Base-by-base conservation (phyloP, 768 basidiomycete species). In the Pleurotus djamor region DNA sequence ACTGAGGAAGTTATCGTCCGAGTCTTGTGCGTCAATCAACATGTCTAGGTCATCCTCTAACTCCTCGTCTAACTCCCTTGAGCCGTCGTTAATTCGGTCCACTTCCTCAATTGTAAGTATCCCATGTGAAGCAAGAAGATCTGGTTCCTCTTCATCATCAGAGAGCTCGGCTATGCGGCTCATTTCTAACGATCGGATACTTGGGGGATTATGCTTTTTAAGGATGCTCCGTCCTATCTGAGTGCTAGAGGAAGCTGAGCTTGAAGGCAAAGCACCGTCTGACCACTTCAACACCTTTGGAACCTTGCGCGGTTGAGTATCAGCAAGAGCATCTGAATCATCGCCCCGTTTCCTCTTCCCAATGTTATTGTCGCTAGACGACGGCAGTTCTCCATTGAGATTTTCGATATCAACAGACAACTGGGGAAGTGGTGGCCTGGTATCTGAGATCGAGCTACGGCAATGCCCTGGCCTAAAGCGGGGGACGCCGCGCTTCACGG, bases 81-180 rank as follows among this genome's bases (percentile, higher is more conserved):
- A 56, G 10, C 54, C 54, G 41, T 56, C 54, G n/a, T 56, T 56
- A 21, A 56, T 17, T 28, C 41, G 36, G 35, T 56, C 54, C 17
- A 56, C 54, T 8, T 56, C 54, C 4, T 56, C 54, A 7, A 56
- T 41, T 12, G 54, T 56, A 32, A 56, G 7, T 14, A 44, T 41
- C 21, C 54, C 41, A 44, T 44, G 41, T 17, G 37, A 21, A 43
- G 41, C 38, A 44, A 56, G 37, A n/a, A 56, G 21, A 32, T 44
- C 54, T 38, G 35, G 32, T 13, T 28, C 21, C 21, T 56, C 54
- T 21, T 44, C 54, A 21, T 44, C 41, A 10, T 56, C 54, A 8
- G 54, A 38, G 54, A 56, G 54, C 41, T 56, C 54, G n/a, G 54
- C 54, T 16, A 56, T 56, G n/a, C 54, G 54, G 44, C 54, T 56